Conservation (phyloP, 306 rosid species). For the Luffa acutangula region DNA sequence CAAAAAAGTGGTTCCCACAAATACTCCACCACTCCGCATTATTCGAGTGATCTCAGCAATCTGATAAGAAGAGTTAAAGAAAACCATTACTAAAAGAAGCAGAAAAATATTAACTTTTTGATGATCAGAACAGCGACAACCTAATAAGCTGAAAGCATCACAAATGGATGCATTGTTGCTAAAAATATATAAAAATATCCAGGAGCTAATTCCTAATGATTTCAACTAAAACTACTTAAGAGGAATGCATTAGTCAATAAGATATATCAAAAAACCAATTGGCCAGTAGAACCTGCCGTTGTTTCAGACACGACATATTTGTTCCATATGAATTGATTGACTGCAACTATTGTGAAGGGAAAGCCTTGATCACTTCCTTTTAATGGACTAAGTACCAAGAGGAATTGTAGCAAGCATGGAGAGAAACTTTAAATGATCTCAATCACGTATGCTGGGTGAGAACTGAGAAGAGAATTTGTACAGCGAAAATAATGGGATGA, state of each 20-base stretch:
- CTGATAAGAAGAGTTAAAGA: slow-evolving; percentile 21
- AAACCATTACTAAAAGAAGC: slow-evolving; percentile 11
- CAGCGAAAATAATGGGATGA: not conserved
- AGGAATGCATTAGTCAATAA: not conserved
- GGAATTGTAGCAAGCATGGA: not conserved
- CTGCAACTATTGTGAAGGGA: not conserved
- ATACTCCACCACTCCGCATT: slow-evolving; percentile 67
- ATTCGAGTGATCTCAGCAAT: slow-evolving; percentile 70
- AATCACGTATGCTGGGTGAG: not conserved
- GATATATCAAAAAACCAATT: not conserved
- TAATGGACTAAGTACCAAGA: not conserved
- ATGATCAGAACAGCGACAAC: not conserved
- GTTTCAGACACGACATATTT: not conserved
- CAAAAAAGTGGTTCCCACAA: slow-evolving; percentile 87
- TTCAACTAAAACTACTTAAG: not conserved
- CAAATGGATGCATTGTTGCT: not conserved
- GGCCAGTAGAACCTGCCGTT: not conserved
- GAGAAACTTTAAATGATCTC: not conserved
- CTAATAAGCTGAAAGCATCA: not conserved
- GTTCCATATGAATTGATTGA: not conserved
- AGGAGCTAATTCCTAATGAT: not conserved
- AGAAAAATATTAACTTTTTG: not conserved
- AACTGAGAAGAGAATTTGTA: not conserved
- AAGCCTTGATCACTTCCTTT: not conserved
- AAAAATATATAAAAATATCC: not conserved